phyloP scores from a whole-genome alignment of 106 monocot species.

The Dioscorea zingiberensis region DNA sequence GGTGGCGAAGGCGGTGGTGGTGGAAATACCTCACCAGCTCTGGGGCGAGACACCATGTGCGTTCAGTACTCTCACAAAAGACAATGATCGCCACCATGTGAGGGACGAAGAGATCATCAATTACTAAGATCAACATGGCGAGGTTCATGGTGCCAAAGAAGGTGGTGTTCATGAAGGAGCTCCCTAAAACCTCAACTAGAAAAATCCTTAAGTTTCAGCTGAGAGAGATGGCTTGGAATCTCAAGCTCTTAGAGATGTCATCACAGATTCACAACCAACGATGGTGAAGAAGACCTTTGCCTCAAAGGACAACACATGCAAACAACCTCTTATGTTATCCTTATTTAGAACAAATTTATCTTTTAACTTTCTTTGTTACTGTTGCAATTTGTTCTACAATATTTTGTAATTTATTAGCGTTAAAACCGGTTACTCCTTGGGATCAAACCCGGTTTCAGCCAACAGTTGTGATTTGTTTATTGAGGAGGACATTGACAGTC shows the following conservation, averaged over 20 bases:
- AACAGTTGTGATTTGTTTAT: too few relatives aligned
- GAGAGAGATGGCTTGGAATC: constrained; percentile 9
- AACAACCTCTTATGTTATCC: too few relatives aligned
- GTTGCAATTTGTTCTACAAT: too few relatives aligned
- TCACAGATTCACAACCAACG: too few relatives aligned
- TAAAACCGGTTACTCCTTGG: too few relatives aligned
- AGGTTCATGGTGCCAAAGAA: constrained; percentile 22
- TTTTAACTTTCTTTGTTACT: too few relatives aligned
- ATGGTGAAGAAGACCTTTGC: too few relatives aligned
- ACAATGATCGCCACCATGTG: neutral
- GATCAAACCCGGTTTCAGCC: too few relatives aligned
- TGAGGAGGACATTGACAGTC: too few relatives aligned
- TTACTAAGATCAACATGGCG: constrained; percentile 9
- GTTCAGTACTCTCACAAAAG: neutral
- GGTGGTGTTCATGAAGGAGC: constrained; percentile 22
- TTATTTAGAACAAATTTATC: too few relatives aligned
- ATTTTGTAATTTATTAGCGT: too few relatives aligned
- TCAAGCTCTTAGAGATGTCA: neutral
- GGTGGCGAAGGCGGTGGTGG: constrained; percentile 5
- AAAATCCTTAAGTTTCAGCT: constrained; percentile 22
- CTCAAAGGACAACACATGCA: too few relatives aligned
- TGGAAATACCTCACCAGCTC: neutral
- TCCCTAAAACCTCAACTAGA: constrained; percentile 14
- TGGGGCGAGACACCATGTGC: constrained; percentile 9
- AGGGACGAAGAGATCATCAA: constrained; percentile 5